Conservation (phyloP, 805 yeast genomes). For the Ogataea methanolica region DNA sequence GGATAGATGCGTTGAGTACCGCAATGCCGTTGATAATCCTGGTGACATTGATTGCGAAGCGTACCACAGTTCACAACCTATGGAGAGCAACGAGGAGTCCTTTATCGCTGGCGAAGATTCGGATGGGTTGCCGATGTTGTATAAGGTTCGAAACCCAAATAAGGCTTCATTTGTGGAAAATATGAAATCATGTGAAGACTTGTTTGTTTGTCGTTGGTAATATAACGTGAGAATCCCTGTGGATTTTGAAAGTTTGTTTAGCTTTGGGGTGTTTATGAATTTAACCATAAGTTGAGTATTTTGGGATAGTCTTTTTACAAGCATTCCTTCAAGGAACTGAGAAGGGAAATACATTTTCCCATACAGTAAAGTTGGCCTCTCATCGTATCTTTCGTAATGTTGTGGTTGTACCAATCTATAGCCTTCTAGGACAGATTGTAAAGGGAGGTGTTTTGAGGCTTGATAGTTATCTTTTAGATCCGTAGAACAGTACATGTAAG, state of each 20-base stretch:
- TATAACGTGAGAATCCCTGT: constrained; percentile 57
- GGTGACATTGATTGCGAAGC: constrained; percentile 83
- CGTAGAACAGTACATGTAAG: constrained; percentile 71
- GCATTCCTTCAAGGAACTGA: constrained; percentile 82
- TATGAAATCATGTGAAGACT: constrained; percentile 65
- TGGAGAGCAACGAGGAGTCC: constrained; percentile 44
- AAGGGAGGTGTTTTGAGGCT: constrained; percentile 46
- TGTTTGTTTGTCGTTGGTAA: constrained; percentile 62
- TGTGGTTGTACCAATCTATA: constrained; percentile 43
- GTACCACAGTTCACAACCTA: constrained; percentile 88
- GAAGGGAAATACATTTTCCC: constrained; percentile 90
- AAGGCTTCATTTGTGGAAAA: constrained; percentile 82
- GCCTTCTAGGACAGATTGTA: constrained; percentile 68
- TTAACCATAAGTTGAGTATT: constrained; percentile 64
- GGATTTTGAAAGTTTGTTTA: constrained; percentile 22
- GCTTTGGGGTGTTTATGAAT: constrained; percentile 58
- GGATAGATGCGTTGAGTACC: constrained; percentile 76
- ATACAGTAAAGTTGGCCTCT: constrained; percentile 50
- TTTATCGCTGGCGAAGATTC: neutral
- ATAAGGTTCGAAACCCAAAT: constrained; percentile 74
- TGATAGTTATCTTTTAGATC: constrained; percentile 44
- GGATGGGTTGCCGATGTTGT: constrained; percentile 46
- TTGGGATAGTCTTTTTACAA: constrained; percentile 56
- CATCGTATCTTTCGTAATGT: neutral
- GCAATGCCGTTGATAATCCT: constrained; percentile 77